Evolutionary conservation across 208 protist genomes (phyloP).

Genomic region (Vickermania ingenoplastis): DNA sequence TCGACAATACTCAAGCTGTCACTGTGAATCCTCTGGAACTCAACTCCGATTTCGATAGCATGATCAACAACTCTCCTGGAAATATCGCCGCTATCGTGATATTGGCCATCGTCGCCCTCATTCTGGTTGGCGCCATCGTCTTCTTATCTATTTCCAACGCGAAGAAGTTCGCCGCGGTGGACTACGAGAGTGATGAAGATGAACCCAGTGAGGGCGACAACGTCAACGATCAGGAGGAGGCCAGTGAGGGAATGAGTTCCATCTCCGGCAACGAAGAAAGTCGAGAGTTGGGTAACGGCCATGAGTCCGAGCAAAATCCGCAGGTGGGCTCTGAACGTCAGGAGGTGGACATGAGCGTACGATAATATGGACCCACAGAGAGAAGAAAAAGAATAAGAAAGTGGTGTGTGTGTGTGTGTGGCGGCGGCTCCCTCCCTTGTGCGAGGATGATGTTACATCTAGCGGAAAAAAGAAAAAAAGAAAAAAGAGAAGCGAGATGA

Average conservation of each 20-base stretch:
- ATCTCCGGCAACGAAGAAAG: constrained; percentile 6
- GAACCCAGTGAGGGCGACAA: constrained; percentile 2
- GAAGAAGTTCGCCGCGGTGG: constrained; percentile 7
- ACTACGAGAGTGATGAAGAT: constrained; percentile 13
- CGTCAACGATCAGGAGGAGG: constrained; percentile 3
- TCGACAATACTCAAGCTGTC: neutral
- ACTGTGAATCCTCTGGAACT: neutral
- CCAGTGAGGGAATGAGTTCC: constrained; percentile 15
- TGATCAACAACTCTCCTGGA: neutral
- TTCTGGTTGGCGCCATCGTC: constrained; percentile 6
- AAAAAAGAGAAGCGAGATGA: no score
- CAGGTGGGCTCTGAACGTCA: neutral
- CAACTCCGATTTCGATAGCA: neutral
- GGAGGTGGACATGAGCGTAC: neutral
- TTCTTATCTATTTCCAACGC: constrained; percentile 10
- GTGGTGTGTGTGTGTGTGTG: no score
- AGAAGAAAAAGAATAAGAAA: no score
- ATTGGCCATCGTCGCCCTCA: neutral
- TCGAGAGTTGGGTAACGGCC: neutral
- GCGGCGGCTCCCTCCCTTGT: no score
- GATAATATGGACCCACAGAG: neutral
- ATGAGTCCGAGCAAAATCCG: neutral
- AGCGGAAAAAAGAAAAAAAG: no score
- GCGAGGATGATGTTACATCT: no score
- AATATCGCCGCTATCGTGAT: constrained; percentile 4